phyloP scores from a whole-genome alignment of 208 protist genomes.

The Zelonia costaricensis region DNA sequence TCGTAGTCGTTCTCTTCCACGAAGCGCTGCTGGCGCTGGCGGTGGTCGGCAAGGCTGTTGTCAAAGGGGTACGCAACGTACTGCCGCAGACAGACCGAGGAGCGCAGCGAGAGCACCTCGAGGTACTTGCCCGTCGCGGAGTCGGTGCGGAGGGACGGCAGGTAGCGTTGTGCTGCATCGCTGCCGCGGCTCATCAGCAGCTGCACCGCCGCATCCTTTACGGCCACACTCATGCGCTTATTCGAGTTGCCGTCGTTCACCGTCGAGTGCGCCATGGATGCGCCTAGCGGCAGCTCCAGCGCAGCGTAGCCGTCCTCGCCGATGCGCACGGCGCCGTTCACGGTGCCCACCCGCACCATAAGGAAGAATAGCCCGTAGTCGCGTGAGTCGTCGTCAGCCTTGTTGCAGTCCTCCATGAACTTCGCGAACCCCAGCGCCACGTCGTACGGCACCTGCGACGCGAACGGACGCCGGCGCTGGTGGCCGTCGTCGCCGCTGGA shows the following conservation, averaged over 20 bases:
- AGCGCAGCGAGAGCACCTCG: conserved; percentile 74
- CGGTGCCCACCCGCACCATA: conserved; percentile 30
- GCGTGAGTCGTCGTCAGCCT: conserved; percentile 61
- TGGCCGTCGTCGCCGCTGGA: conserved; percentile 8
- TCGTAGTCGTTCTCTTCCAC: conserved; percentile 78
- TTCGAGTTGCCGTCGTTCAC: conserved; percentile 88
- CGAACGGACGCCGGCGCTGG: conserved; percentile 16
- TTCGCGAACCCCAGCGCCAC: conserved; percentile 53
- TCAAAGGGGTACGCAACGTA: conserved; percentile 85
- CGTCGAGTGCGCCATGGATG: conserved; percentile 61
- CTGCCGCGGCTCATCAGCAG: conserved; percentile 33
- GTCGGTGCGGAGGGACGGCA: conserved; percentile 10
- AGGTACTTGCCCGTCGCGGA: conserved; percentile 30
- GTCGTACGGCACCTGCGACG: conserved; percentile 40
- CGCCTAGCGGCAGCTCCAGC: conserved; percentile 62
- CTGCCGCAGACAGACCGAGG: conserved; percentile 65
- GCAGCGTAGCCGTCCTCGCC: conserved; percentile 53
- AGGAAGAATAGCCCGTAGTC: conserved; percentile 82
- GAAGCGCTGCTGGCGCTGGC: conserved; percentile 65
- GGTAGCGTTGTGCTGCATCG: conserved; percentile 21
- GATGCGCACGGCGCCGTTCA: conserved; percentile 51
- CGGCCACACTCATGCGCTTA: conserved; percentile 52
- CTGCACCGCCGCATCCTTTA: conserved; percentile 43
- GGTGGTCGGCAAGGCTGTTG: conserved; percentile 62
- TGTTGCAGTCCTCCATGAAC: conserved; percentile 61